Conservation (phyloP, 352 stramenopile species). For the Phytophthora melonis region DNA sequence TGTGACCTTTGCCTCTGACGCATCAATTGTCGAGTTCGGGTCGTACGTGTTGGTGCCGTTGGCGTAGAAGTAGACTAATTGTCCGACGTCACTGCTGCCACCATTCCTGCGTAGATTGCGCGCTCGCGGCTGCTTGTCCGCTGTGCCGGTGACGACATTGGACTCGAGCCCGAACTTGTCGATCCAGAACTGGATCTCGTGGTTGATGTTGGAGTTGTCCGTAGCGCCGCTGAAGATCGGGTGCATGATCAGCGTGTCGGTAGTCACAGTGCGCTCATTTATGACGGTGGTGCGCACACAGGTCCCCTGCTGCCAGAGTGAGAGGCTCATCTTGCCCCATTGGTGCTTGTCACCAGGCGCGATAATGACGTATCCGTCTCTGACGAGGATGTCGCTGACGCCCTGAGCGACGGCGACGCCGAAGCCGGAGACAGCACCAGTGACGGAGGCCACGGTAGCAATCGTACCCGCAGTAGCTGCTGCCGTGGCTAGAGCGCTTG, state of each 20-base stretch:
- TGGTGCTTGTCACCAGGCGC: constrained; percentile 35
- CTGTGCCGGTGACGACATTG: neutral
- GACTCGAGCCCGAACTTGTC: constrained; percentile 48
- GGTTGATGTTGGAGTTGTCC: constrained; percentile 49
- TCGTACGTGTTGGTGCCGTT: constrained; percentile 45
- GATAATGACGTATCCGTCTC: constrained; percentile 45
- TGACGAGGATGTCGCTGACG: constrained; percentile 46
- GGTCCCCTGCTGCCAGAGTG: constrained; percentile 58
- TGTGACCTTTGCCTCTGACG: no score
- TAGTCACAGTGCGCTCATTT: constrained; percentile 46
- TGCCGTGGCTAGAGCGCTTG: constrained; percentile 30
- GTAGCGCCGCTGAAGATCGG: constrained; percentile 63
- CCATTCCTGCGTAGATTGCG: neutral
- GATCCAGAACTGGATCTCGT: constrained; percentile 64
- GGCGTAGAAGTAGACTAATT: constrained; percentile 41
- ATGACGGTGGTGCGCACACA: constrained; percentile 55
- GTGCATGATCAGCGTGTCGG: constrained; percentile 56
- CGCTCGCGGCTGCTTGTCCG: constrained; percentile 18
- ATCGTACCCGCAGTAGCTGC: constrained; percentile 27
- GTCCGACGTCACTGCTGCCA: neutral
- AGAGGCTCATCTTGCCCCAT: constrained; percentile 56
- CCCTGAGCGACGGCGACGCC: constrained; percentile 44
- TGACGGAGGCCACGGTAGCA: constrained; percentile 24
- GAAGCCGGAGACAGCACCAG: constrained; percentile 44
- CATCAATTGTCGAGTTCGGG: neutral